phyloP scores from a whole-genome alignment of 2,329 filamentous ascomycete species.

The Aspergillus spinulosporus region DNA sequence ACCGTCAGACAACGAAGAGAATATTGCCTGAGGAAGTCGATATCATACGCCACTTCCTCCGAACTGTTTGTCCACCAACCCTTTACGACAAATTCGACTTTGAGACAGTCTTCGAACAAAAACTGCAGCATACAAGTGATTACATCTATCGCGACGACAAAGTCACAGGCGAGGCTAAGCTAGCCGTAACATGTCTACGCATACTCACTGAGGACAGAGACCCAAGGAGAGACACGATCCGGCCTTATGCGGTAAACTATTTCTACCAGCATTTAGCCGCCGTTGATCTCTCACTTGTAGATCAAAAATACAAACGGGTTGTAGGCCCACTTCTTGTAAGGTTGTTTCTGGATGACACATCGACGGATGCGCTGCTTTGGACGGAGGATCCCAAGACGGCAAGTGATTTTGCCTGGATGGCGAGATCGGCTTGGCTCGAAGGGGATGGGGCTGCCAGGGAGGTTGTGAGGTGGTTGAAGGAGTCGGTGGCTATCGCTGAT shows the following conservation, averaged over 20 bases:
- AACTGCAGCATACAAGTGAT: conserved; percentile 20
- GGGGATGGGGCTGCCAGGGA: conserved; percentile 14
- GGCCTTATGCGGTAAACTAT: conserved; percentile 18
- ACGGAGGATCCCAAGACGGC: conserved; percentile 9
- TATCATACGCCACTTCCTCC: conserved; percentile 28
- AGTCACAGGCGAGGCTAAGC: conserved; percentile 21
- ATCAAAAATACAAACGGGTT: conserved; percentile 22
- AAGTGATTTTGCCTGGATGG: conserved; percentile 15
- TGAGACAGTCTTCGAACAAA: conserved; percentile 27
- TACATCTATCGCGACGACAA: conserved; percentile 27
- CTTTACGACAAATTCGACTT: conserved; percentile 29
- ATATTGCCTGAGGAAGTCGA: conserved; percentile 23
- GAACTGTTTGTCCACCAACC: conserved; percentile 26
- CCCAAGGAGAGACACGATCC: conserved; percentile 12
- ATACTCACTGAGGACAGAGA: conserved; percentile 19
- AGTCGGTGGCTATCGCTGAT: conserved; percentile 25
- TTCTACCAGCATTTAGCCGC: conserved; percentile 22
- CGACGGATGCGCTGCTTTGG: conserved; percentile 23
- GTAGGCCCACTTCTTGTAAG: conserved; percentile 25
- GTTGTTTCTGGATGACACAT: conserved; percentile 24
- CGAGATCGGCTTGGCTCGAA: conserved; percentile 23
- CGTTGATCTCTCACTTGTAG: conserved; percentile 27
- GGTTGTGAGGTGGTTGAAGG: conserved; percentile 26
- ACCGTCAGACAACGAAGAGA: neutral
- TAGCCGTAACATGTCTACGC: conserved; percentile 21